A percentile compares a stretch with the other conserved stretches of the same genome.
These are phyloP conservation scores for Ogataea hybrid DNA, from an alignment of 1,139 yeast genomes.

Conservation along the genomic window DNA sequence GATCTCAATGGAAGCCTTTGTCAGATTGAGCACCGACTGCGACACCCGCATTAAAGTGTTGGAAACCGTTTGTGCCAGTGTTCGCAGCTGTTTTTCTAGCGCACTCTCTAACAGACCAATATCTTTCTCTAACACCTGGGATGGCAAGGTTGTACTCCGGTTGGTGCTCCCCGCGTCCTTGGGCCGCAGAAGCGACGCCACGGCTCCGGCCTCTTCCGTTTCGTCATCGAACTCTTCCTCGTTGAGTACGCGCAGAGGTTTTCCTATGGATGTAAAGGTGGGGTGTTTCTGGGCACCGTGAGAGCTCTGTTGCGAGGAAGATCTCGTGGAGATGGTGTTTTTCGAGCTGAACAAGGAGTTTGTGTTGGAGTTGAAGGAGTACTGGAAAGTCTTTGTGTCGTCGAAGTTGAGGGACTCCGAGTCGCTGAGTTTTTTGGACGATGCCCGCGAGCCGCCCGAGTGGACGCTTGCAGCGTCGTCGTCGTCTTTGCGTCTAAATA, in stretches of 20 bases:
- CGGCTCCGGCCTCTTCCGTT: conserved; percentile 8
- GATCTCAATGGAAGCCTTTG: conserved; percentile 57
- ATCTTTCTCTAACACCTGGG: no score
- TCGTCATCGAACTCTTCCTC: conserved; percentile 33
- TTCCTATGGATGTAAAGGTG: conserved; percentile 35
- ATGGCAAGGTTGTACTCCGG: no score
- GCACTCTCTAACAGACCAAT: conserved; percentile 25
- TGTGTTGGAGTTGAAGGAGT: conserved; percentile 32
- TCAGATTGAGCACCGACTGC: conserved; percentile 54
- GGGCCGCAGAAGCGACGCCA: conserved; percentile 1
- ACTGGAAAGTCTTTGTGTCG: conserved; percentile 29
- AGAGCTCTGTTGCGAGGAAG: conserved; percentile 27
- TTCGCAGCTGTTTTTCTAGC: conserved; percentile 35
- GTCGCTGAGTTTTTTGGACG: neutral
- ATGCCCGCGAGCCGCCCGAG: neutral
- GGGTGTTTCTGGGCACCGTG: conserved; percentile 11
- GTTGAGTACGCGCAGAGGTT: conserved; percentile 41
- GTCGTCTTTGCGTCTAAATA: conserved; percentile 7
- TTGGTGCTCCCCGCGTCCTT: no score
- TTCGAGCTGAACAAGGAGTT: conserved; percentile 34
- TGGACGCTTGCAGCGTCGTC: conserved; percentile 2
- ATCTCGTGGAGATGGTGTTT: conserved; percentile 29
- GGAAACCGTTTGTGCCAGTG: conserved; percentile 43
- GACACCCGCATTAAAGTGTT: conserved; percentile 55
- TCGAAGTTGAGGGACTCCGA: conserved; percentile 6